Evolutionary conservation across 129 eudicot genomes (phyloP).

Genomic region (Dittrichia graveolens): DNA sequence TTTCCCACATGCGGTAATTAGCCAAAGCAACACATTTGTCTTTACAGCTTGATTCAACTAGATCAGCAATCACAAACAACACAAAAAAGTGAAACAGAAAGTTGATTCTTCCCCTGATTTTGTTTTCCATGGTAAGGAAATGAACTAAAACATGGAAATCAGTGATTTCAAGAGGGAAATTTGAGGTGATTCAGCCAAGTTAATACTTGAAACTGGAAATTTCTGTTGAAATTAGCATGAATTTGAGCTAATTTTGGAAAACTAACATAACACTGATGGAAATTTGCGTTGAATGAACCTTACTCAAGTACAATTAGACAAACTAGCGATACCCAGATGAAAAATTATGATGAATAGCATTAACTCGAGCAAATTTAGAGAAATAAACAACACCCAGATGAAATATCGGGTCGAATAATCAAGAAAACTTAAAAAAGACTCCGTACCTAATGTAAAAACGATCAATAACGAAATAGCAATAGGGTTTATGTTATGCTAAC

Average conservation of each 20-base stretch:
- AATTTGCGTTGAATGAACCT: too few species aligned
- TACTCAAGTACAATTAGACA: too few species aligned
- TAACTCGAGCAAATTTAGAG: not conserved
- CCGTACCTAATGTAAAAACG: not conserved
- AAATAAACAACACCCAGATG: conserved; percentile 9
- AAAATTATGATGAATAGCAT: too few species aligned
- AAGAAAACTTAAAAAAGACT: not conserved
- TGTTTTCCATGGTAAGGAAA: conserved; percentile 17
- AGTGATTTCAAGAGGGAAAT: not conserved
- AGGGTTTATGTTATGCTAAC: not conserved
- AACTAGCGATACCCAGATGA: too few species aligned
- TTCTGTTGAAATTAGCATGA: too few species aligned
- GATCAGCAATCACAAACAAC: conserved; percentile 22
- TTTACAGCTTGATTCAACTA: conserved; percentile 44
- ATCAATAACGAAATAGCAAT: not conserved
- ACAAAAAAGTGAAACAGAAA: conserved; percentile 8
- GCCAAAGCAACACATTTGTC: conserved; percentile 50
- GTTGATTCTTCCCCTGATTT: conserved; percentile 14
- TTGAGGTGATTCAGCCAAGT: not conserved
- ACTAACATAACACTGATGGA: too few species aligned
- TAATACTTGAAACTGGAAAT: too few species aligned
- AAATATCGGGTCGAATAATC: not conserved
- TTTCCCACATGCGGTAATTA: conserved; percentile 40
- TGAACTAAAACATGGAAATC: not conserved
- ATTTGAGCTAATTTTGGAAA: too few species aligned